A percentile compares a stretch with the other conserved stretches of the same genome.
Conservation (phyloP, 768 basidiomycete species). For the Termitomyces sp. region DNA sequence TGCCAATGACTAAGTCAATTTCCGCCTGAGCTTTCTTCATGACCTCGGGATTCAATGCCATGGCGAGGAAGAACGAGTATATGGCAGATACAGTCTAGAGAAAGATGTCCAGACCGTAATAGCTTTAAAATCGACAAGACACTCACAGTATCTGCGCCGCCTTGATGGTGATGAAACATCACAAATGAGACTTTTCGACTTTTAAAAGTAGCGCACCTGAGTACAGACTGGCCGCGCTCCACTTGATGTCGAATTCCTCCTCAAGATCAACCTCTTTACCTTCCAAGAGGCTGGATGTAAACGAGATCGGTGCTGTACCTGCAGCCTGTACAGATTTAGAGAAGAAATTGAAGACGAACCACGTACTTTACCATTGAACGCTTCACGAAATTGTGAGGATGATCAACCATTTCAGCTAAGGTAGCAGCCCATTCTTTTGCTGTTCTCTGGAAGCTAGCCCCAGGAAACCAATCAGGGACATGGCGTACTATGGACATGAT, state of each 20-base stretch:
- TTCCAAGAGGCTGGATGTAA: constrained; percentile 55
- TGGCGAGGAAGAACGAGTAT: constrained; percentile 59
- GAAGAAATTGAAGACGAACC: constrained; percentile 6
- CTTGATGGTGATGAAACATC: constrained; percentile 23
- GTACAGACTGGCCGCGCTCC: constrained; percentile 59
- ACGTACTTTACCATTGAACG: constrained; percentile 48
- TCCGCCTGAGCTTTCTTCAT: constrained; percentile 60
- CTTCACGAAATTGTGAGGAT: constrained; percentile 55
- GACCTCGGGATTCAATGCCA: constrained; percentile 53
- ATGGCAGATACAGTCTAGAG: constrained; percentile 58
- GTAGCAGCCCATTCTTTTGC: constrained; percentile 53
- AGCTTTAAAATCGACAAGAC: not conserved
- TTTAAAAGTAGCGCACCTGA: constrained; percentile 30
- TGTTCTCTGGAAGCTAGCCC: no score
- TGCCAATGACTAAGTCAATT: constrained; percentile 57
- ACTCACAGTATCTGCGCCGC: constrained; percentile 56
- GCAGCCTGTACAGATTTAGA: constrained; percentile 9
- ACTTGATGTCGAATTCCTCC: constrained; percentile 63
- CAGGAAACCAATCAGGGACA: constrained; percentile 63
- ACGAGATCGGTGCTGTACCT: no score
- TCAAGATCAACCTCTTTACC: constrained; percentile 44
- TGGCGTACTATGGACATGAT: constrained; percentile 41
- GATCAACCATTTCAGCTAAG: constrained; percentile 51
- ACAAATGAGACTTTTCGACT: not conserved
- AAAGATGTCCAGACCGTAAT: constrained; percentile 2